phyloP scores from a whole-genome alignment of 1,284 basidiomycete species.

The Trametes sp. region DNA sequence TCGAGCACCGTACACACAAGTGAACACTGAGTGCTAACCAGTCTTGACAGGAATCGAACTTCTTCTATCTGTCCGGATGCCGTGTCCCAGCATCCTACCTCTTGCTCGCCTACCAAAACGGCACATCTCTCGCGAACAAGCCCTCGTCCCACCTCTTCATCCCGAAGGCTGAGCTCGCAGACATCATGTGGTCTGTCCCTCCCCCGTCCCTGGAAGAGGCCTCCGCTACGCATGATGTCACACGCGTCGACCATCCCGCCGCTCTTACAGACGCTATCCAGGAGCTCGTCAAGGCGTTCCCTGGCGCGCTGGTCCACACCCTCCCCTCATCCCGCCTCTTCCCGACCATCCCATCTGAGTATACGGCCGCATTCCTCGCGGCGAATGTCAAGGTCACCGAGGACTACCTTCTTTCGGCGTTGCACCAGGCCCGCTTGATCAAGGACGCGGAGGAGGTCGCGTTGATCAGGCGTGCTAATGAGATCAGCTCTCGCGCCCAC shows the following conservation, averaged over 20 bases:
- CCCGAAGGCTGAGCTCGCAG: constrained; percentile 72
- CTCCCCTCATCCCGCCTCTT: constrained; percentile 69
- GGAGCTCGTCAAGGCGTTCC: constrained; percentile 61
- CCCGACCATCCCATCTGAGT: constrained; percentile 55
- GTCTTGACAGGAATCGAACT: constrained; percentile 77
- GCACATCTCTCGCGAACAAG: constrained; percentile 52
- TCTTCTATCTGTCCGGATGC: constrained; percentile 87
- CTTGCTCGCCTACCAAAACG: constrained; percentile 64
- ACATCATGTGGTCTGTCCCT: constrained; percentile 88
- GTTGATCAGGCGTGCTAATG: constrained; percentile 79
- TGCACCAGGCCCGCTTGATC: constrained; percentile 79
- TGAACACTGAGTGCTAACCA: neutral
- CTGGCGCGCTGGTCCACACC: constrained; percentile 66
- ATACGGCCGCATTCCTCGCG: constrained; percentile 48
- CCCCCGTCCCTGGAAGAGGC: constrained; percentile 76
- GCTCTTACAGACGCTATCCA: constrained; percentile 60
- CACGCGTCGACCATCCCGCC: constrained; percentile 58
- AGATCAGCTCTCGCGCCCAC: constrained; percentile 87
- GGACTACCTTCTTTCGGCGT: constrained; percentile 72
- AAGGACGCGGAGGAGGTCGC: constrained; percentile 81
- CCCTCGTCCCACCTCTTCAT: constrained; percentile 75
- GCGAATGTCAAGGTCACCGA: constrained; percentile 53
- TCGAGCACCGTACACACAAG: neutral
- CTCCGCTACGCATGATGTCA: constrained; percentile 60
- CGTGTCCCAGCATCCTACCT: constrained; percentile 74